Evolutionary conservation across 78 protist genomes (phyloP).

Genomic region (Speleostelium caveatum): DNA sequence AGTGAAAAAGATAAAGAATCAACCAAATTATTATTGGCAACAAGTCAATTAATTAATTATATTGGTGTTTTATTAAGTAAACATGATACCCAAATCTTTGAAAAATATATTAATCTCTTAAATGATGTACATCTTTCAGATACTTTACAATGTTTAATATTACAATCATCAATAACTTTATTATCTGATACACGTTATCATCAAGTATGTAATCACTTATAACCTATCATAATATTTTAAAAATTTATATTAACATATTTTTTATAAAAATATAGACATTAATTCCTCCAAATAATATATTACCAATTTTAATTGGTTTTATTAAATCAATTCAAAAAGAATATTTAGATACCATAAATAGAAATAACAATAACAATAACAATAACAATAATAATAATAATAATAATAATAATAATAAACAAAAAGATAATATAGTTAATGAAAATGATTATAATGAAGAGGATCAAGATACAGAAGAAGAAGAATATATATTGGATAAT

Average conservation of each 20-base stretch:
- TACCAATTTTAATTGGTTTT: neutral
- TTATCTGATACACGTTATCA: constrained; percentile 61
- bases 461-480: neutral
- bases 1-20: constrained; percentile 27
- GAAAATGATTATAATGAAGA: neutral
- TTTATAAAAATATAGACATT: too few relatives aligned
- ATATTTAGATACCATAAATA: neutral
- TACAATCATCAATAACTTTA: constrained; percentile 49
- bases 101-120: constrained; percentile 21
- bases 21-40: constrained; percentile 74
- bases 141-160: constrained; percentile 45
- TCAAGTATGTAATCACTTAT: too few relatives aligned
- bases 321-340: constrained; percentile 4
- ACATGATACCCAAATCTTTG: constrained; percentile 37
- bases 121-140: constrained; percentile 6
- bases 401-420: neutral
- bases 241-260: too few relatives aligned
- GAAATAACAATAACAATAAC: neutral
- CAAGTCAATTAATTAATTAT: constrained; percentile 55
- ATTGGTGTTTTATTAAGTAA: constrained; percentile 65
- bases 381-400: neutral
- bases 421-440: neutral
- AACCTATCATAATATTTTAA: too few relatives aligned
- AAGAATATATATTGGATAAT: neutral
- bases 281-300: neutral